A percentile compares a stretch with the other conserved stretches of the same genome.
phyloP scores from a whole-genome alignment of 139 green algal species.

The Closterium sp. region DNA sequence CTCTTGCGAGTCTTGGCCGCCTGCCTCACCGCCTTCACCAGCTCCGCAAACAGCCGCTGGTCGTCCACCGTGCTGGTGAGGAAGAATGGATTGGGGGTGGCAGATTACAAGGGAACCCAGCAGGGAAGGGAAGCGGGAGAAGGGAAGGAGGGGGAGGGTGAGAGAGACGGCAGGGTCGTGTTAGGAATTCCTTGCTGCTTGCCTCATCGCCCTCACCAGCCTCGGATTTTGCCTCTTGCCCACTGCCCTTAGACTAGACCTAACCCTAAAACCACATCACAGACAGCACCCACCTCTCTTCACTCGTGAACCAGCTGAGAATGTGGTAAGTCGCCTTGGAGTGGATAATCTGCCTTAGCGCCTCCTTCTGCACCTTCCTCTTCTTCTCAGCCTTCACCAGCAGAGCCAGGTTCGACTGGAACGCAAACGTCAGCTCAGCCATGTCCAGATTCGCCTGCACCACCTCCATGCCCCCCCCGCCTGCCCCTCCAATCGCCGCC shows the following conservation, averaged over 20 bases:
- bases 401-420: neutral
- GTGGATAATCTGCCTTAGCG: neutral
- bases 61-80: neutral
- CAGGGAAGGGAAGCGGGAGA: no score
- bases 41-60: neutral
- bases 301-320: neutral
- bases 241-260: no score
- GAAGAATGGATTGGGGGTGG: no score
- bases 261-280: no score
- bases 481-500: neutral
- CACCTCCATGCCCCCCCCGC: neutral
- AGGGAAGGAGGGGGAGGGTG: no score
- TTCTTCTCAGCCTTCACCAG: neutral
- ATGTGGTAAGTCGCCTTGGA: neutral
- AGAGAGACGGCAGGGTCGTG: no score
- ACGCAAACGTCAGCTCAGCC: neutral
- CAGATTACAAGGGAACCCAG: no score
- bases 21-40: neutral
- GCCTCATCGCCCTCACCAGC: no score
- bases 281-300: neutral
- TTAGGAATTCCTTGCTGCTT: no score
- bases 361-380: neutral
- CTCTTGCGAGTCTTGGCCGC: neutral
- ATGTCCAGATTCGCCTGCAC: neutral
- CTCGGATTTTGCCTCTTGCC: no score